Evolutionary conservation across 495 filamentous ascomycete species (phyloP), one percentile per base, ranked within the genome.

Genomic region (Penicillium riverlandense): DNA sequence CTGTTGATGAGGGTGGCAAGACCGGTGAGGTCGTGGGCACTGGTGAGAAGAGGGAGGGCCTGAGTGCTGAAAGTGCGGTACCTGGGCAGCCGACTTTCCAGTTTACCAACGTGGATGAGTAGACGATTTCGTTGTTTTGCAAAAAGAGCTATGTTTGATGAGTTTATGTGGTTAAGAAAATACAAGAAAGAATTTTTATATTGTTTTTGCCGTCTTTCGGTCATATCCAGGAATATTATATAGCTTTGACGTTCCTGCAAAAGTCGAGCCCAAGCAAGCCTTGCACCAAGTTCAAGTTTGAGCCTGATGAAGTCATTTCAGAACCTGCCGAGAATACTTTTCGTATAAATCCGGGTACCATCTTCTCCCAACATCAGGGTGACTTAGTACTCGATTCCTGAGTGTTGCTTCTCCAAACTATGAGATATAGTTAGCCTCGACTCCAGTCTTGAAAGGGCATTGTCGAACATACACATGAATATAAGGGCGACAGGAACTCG

Each of bases 331-430:
- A 5, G 66, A 65, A 44, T 69, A 71, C 30, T 58, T 60, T 13
- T 47, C 61, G 40, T 86, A 66, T 15, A 90, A 70, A 16, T 89
- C 82, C 0, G 84, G 85, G 60, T 88, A 90, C 84, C 88, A 94
- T 56, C 79, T 70, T 69, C 85, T 85, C 1, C 87, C 90, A 1
- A 96, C 90, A 61, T 96, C 90, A 2, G 84, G 84, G 66, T 96
- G 90, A 50, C 84, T 88, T 67, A 89, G 84, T 42, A 96, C 77
- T n/a, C 90, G 69, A 65, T 96, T 96, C 60, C 83, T 74, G 52
- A 75, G 49, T 35, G 71, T 66, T 12, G 71, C 71, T 50, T 75
- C 71, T 0, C 71, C 70, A 33, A 75, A 69, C 65, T 74, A 32
- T 22, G 22, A 22, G 6, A 22, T 22, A 22, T 4, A 22, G 4